phyloP scores from a whole-genome alignment of 306 rosid genomes.

The Prunus salicina region DNA sequence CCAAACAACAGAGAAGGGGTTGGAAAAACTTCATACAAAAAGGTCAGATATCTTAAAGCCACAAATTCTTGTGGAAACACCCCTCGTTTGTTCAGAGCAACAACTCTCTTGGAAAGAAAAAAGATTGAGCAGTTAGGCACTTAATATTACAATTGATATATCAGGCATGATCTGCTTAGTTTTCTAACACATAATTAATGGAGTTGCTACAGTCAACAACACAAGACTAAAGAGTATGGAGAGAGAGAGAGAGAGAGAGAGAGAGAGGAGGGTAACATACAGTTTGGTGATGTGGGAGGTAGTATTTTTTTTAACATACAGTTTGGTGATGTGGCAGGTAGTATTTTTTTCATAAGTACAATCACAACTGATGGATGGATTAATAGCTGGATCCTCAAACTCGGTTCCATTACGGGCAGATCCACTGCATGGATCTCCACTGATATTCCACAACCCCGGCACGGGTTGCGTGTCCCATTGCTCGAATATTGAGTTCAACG shows the following conservation, averaged over 20 bases:
- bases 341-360: background rate
- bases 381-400: background rate
- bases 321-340: constrained; percentile 25
- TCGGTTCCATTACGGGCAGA: background rate
- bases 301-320: no score
- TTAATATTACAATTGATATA: no score
- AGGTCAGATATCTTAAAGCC: constrained; percentile 10
- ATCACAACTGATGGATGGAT: constrained; percentile 16
- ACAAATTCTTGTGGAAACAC: constrained; percentile 14
- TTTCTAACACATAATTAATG: no score
- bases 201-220: no score
- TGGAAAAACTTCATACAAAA: constrained; percentile 13
- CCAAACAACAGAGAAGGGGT: background rate
- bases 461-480: constrained; percentile 13
- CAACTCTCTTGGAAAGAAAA: constrained; percentile 20
- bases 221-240: no score
- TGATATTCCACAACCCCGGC: constrained; percentile 16
- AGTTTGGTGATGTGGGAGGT: no score
- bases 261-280: background rate
- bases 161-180: no score
- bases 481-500: constrained; percentile 27
- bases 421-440: constrained; percentile 33
- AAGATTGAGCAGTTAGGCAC: background rate
- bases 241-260: background rate
- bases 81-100: background rate